Evolutionary conservation across 352 stramenopile genomes (phyloP), one percentile per base, ranked within the genome.

Genomic region (Globisporangium lucens): DNA sequence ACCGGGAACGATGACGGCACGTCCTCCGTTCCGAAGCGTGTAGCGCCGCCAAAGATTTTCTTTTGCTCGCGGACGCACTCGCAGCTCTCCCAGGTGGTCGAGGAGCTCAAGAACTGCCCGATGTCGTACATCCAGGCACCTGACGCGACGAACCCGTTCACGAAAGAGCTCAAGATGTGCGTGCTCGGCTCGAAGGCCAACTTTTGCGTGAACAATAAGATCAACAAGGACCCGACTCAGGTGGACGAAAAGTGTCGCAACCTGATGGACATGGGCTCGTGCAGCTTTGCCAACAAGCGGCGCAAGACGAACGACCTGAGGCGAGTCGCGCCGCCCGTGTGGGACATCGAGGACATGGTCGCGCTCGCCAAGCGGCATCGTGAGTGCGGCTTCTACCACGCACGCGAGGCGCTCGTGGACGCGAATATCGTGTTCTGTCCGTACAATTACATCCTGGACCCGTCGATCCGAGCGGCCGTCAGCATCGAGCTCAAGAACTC

Each of bases 61-160:
- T 96, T 95, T 57, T 94, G 86, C 67, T 96, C 89, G n/a, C 84
- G 89, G 0, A 96, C 89, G 43, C 89, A 96, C 63, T 95, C 87
- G 60, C 88, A 96, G 69, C 57, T 96, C 15, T 72, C 87, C 17
- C 89, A 96, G 73, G 85, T 94, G 27, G 75, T 92, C 12, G 77
- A 91, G 17, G 85, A 95, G 73, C 73, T 95, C 27, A 93, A 92
- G 75, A 88, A 76, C 65, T 93, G 82, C 55, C 84, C 85, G 20
- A 60, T 77, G 63, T 85, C 82, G 33, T 92, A 91, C 67, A 57
- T 93, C 1, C 62, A 72, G 51, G 77, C 68, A 15, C 78, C 74
- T 3, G 75, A 89, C 56, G 35, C 46, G 46, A 66, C 66, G 63
- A 79, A 73, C 67, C 82, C 66, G 51, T 83, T 74, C n/a, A 53